phyloP scores from a whole-genome alignment of 2,329 filamentous ascomycete species.

The Verticillium isaacii region DNA sequence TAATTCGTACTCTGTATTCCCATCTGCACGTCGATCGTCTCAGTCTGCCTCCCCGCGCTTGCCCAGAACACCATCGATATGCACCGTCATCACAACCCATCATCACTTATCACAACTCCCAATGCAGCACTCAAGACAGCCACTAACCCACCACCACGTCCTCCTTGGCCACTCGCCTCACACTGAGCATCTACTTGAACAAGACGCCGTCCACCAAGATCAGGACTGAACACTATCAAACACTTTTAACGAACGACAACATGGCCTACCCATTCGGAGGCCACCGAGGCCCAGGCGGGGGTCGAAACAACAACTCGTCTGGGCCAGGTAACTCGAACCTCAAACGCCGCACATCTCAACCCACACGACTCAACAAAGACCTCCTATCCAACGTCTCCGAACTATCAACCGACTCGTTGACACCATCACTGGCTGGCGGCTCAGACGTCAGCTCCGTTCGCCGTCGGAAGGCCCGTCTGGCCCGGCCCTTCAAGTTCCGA shows the following conservation, averaged over 20 bases:
- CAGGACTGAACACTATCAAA: background rate
- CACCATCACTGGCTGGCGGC: slow-evolving; percentile 7
- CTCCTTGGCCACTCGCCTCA: background rate
- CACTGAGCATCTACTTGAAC: background rate
- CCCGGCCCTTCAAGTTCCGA: slow-evolving; percentile 8
- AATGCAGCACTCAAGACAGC: background rate
- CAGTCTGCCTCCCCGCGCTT: background rate
- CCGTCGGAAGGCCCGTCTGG: slow-evolving; percentile 3
- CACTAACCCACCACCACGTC: background rate
- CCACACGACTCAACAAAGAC: background rate
- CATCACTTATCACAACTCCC: background rate
- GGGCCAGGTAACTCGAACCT: background rate
- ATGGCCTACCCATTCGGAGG: slow-evolving; percentile 2
- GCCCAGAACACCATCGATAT: slow-evolving; percentile 1
- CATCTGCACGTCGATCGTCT: background rate
- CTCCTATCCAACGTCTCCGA: slow-evolving; percentile 11
- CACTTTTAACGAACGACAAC: background rate
- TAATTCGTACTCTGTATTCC: background rate
- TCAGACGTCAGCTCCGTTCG: slow-evolving; percentile 6
- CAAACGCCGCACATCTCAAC: background rate
- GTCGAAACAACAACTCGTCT: background rate
- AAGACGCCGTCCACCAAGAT: background rate
- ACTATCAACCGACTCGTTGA: slow-evolving; percentile 6
- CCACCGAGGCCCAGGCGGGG: background rate
- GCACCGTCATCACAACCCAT: background rate